These are phyloP conservation scores for Cardamine resedifolia DNA, from an alignment of 345 rosid genomes.

Conservation along the genomic window DNA sequence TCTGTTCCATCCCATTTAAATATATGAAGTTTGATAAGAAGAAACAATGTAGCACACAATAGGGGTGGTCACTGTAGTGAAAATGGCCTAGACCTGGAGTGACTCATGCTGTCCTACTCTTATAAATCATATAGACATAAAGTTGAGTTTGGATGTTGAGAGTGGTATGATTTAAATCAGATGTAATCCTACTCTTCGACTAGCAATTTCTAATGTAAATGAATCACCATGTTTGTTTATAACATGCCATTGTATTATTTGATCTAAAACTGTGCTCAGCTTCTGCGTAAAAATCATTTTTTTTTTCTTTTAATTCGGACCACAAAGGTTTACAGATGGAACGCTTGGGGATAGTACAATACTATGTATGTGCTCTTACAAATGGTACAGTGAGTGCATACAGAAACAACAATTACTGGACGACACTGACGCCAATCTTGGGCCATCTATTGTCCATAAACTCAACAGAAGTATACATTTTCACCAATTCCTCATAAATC, in stretches of 20 bases:
- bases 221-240: no score
- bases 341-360: neutral
- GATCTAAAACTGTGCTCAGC: neutral
- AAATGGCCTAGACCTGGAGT: no score
- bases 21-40: no score
- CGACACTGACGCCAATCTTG: no score
- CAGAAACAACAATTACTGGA: no score
- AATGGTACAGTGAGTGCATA: constrained; percentile 18
- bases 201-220: neutral
- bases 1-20: no score
- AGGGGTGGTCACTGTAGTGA: no score
- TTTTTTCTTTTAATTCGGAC: neutral
- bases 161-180: neutral
- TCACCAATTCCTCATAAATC: neutral
- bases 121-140: no score
- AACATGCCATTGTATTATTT: neutral
- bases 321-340: neutral
- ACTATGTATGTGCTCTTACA: constrained; percentile 2
- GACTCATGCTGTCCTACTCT: no score
- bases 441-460: no score
- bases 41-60: no score
- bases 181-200: neutral
- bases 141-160: neutral
- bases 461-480: neutral
- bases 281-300: neutral